Conservation (phyloP, 2,329 filamentous ascomycete genomes). For the Diaporthe aspalathi region DNA sequence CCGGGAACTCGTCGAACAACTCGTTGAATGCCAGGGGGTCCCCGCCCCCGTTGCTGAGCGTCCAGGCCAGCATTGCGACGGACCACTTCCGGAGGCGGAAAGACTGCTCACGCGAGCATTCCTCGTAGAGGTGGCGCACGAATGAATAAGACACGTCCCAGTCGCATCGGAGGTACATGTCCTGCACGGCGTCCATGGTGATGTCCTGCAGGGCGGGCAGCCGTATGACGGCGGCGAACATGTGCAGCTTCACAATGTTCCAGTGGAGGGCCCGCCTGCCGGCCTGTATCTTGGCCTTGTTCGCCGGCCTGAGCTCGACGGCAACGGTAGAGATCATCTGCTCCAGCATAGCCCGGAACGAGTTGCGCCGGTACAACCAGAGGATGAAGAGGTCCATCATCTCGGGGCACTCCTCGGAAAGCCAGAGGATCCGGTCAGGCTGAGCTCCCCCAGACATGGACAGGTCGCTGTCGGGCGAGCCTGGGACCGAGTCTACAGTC, state of each 20-base stretch:
- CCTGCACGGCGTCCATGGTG: conserved; percentile 69
- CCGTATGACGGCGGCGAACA: conserved; percentile 65
- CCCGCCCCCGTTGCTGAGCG: conserved; percentile 52
- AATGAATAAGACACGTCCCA: conserved; percentile 67
- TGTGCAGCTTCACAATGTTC: conserved; percentile 66
- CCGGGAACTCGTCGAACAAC: conserved; percentile 52
- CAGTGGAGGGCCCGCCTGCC: conserved; percentile 60
- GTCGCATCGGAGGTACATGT: conserved; percentile 68
- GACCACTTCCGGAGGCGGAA: conserved; percentile 68
- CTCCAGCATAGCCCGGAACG: conserved; percentile 58
- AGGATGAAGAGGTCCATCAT: conserved; percentile 66
- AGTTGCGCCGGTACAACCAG: conserved; percentile 60
- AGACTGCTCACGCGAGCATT: conserved; percentile 61
- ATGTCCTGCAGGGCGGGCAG: conserved; percentile 65
- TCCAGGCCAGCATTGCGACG: conserved; percentile 71
- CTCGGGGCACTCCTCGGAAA: conserved; percentile 59
- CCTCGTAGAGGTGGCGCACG: conserved; percentile 64
- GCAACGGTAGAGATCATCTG: conserved; percentile 49
- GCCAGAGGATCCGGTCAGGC: conserved; percentile 46
- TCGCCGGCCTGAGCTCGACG: conserved; percentile 41
- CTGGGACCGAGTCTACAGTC: conserved; percentile 48
- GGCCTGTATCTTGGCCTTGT: conserved; percentile 44
- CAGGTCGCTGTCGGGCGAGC: conserved; percentile 30
- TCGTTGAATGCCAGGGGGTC: conserved; percentile 42
- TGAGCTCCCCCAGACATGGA: conserved; percentile 46